Base-by-base conservation (phyloP, 768 basidiomycete species). In the Pleurotus salmoneostramineus region DNA sequence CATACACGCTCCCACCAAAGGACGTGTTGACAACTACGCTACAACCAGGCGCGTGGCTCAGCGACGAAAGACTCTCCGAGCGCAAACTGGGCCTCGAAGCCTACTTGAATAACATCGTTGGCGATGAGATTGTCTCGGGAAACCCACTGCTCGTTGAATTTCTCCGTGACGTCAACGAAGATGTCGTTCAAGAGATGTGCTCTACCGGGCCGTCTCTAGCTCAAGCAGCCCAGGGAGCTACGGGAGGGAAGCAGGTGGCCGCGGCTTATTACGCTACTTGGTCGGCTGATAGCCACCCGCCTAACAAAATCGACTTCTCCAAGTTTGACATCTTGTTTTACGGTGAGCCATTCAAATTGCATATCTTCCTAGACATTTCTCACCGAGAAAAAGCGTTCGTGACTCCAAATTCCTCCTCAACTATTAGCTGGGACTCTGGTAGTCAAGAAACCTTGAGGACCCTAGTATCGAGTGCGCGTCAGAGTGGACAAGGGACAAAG, bases 381-480 rank as follows among this genome's bases (percentile, higher is more conserved):
- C 21, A 27, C 21, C 21, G 21, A 27, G 21, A 27, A 27, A 27
- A 27, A 80, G 83, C 84, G 6, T 86, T 84, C 61, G 83, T 80
- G 15, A 72, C 81, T n/a, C 80, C 83, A 15, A 80, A 77, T 51
- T 78, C 78, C 12, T 72, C 74, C 55, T 68, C 67, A 58, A 71
- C 66, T 12, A 66, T 85, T 40, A 65, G 66, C 45, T 80, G 77
- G 69, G 77, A 78, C 52, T 64, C 64, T 42, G 75, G 77, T 55
- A 77, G 77, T 27, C 74, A 72, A 21, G 68, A 69, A 14, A 71
- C 80, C 32, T 72, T 86, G 8, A 66, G 69, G 57, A 63, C 76
- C 36, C 70, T 83, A 17, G 83, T 85, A 40, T 67, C 65, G 31
- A 65, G 65, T 47, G 83, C 76, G 2, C 81, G 81, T 60, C 74